Base-by-base conservation (phyloP, 352 stramenopile species). In the Thalassiosira hispida region DNA sequence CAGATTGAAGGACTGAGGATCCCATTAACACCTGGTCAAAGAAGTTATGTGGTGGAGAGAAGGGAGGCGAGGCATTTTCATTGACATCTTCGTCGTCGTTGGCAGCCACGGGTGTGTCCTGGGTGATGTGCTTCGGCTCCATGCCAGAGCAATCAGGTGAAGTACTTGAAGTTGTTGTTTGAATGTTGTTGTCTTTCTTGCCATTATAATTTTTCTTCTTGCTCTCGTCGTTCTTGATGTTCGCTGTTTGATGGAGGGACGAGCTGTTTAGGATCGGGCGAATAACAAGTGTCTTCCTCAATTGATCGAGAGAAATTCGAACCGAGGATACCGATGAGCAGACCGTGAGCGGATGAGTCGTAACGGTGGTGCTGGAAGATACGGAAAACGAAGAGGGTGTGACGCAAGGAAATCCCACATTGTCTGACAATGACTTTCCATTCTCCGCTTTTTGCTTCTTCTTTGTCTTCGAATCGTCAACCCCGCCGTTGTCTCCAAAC, bases 341-440 rank as follows among this genome's bases (percentile, higher is more conserved):
- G 7, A 85, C 73, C 27, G 77, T 85, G 4, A 85, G 61, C 0
- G 77, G 77, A 38, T 75, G 42, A 22, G 70, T 85, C 8, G 69
- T 76, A 7, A 81, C 52, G 7, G 71, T 85, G 11, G 70, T 78
- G 23, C 35, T 74, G 4, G 77, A 85, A 25, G 64, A 74, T 4
- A 80, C 64, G 3, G 77, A 84, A n/a, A 77, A 44, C 11, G 75
- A 77, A 38, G 3, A 9, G 1, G 77, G 70, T 0, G 72, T 85
- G 4, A 80, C 77, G 40, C 40, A 81, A 44, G 4, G 38, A 42
- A 16, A 73, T 44, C 42, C 27, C 38, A 47, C 40, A 20, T 9
- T 29, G 20, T 56, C 31, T 38, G 3, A n/a, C 22, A 23, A 42
- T 25, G 53, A 63, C 20, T 40, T 60, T 66, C 29, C 40, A 47